These are phyloP conservation scores for Zygoascus biomembranicola DNA, from an alignment of 805 yeast species.

Conservation along the genomic window DNA sequence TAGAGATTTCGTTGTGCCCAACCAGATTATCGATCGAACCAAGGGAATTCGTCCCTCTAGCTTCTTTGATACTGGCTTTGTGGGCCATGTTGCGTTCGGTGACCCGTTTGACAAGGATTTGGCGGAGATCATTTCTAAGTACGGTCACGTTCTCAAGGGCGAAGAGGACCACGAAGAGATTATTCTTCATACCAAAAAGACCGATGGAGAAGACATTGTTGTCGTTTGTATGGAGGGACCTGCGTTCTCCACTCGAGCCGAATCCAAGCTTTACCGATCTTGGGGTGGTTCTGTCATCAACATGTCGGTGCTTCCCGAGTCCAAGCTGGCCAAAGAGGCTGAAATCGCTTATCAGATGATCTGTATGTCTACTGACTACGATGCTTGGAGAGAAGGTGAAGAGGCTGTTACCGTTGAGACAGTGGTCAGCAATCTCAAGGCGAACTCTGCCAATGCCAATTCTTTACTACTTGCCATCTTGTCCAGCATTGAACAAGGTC, in stretches of 20 bases:
- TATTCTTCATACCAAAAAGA: slow-evolving; percentile 55
- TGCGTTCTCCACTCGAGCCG: slow-evolving; percentile 94
- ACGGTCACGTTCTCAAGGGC: slow-evolving; percentile 49
- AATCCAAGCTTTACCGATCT: slow-evolving; percentile 72
- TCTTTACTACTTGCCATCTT: slow-evolving; percentile 63
- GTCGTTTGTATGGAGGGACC: slow-evolving; percentile 99
- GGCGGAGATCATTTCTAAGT: slow-evolving; percentile 54
- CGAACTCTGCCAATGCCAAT: slow-evolving; percentile 83
- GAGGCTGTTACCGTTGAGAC: slow-evolving; percentile 98
- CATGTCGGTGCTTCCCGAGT: slow-evolving; percentile 97
- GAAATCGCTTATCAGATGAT: slow-evolving; percentile 96
- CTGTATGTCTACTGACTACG: slow-evolving; percentile 98
- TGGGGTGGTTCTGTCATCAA: slow-evolving; percentile 95
- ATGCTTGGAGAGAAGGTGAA: slow-evolving; percentile 93
- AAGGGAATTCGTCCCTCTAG: slow-evolving; percentile 89
- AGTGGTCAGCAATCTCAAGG: slow-evolving; percentile 81
- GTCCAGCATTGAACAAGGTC: slow-evolving; percentile 52
- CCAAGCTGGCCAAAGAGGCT: slow-evolving; percentile 94
- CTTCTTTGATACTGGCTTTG: slow-evolving; percentile 85
- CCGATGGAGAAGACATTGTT: slow-evolving; percentile 68
- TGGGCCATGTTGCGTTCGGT: slow-evolving; percentile 96
- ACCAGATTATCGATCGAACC: slow-evolving; percentile 93
- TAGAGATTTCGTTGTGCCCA: slow-evolving; percentile 93
- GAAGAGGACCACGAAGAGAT: slow-evolving; percentile 33
- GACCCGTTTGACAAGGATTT: slow-evolving; percentile 85